phyloP scores from a whole-genome alignment of 2,329 filamentous ascomycete genomes.

The Stagonosporopsis rhizophila region DNA sequence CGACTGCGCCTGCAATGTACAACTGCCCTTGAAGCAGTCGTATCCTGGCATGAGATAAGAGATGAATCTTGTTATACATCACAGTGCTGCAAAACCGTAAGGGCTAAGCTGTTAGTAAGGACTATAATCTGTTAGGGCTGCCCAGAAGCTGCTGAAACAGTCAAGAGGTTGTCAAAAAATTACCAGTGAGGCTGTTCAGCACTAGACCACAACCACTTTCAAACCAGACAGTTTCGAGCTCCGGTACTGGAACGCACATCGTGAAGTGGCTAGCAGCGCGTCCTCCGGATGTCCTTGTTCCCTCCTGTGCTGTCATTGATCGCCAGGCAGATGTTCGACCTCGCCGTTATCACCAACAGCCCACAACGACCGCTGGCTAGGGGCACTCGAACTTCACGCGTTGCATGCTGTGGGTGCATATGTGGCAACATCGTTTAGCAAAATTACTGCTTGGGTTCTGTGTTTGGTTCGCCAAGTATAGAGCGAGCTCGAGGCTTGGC shows the following conservation, averaged over 20 bases:
- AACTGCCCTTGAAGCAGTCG: conserved; percentile 3
- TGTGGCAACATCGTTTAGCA: neutral
- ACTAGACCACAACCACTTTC: conserved; percentile 28
- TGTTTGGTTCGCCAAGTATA: conserved; percentile 40
- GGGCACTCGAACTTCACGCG: neutral
- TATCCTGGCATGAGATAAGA: neutral
- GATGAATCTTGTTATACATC: conserved; percentile 1
- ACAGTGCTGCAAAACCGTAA: conserved; percentile 9
- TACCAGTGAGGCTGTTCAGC: conserved; percentile 17
- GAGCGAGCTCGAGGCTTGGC: conserved; percentile 26
- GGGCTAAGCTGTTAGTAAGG: conserved; percentile 2
- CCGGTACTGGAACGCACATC: conserved; percentile 20
- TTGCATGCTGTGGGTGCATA: neutral
- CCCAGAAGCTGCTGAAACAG: conserved; percentile 24
- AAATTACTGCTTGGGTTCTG: neutral
- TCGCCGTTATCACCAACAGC: neutral
- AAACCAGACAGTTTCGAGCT: conserved; percentile 39
- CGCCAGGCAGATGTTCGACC: neutral
- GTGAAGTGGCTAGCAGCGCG: conserved; percentile 1
- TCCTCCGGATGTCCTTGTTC: neutral
- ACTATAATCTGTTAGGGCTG: neutral
- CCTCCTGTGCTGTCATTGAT: neutral
- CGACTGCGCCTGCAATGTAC: neutral
- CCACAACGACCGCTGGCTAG: neutral
- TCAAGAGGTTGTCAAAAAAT: conserved; percentile 14